Evolutionary conservation across 73 alveolate species (phyloP).

Genomic region (Tetrahymena malaccensis): DNA sequence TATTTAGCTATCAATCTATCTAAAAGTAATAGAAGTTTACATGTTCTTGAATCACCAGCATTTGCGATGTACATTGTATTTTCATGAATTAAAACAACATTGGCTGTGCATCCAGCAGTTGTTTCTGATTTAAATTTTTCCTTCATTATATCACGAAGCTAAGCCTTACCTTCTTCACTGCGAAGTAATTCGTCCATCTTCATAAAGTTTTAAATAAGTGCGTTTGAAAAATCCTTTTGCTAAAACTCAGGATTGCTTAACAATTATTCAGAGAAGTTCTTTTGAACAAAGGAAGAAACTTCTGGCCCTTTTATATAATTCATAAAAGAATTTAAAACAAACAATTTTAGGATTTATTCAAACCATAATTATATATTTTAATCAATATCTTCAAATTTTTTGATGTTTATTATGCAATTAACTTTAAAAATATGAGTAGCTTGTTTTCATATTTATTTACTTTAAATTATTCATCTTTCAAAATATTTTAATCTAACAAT

Average conservation of each 20-base stretch:
- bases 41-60: constrained; percentile 92
- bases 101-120: constrained; percentile 86
- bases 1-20: too few relatives aligned
- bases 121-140: constrained; percentile 20
- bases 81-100: constrained; percentile 70
- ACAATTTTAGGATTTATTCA: too few relatives aligned
- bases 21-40: not conserved
- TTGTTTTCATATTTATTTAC: too few relatives aligned
- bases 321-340: not conserved
- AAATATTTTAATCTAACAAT: too few relatives aligned
- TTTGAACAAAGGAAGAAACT: constrained; percentile 22
- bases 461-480: not conserved
- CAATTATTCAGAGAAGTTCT: constrained; percentile 52
- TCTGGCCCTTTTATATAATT: not conserved
- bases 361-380: too few relatives aligned
- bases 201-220: constrained; percentile 71
- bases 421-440: too few relatives aligned
- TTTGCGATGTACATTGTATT: constrained; percentile 75
- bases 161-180: constrained; percentile 62
- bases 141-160: constrained; percentile 30
- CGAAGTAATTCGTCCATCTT: constrained; percentile 74
- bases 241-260: constrained; percentile 46
- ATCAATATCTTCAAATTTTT: too few relatives aligned
- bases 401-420: too few relatives aligned
- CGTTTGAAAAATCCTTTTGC: constrained; percentile 55